Base-by-base conservation (phyloP, 768 basidiomycete genomes). In the Suillus cothurnatus region DNA sequence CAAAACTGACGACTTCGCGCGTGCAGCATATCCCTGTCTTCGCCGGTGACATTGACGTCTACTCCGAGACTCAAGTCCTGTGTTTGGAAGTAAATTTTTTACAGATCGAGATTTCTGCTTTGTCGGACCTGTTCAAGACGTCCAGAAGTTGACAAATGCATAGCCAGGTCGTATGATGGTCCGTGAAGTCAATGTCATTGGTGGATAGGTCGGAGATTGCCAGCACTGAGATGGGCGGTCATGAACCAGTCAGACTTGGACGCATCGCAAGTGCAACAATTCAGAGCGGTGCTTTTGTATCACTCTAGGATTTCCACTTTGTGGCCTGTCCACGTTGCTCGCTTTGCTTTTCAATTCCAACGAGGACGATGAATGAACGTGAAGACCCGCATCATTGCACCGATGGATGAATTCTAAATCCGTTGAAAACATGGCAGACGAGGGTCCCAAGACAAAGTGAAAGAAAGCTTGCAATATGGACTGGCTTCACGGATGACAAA, bases 21-120 rank as follows among this genome's bases (percentile, higher is more conserved):
- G 31, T 17, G 14, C 11, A 95, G 95, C 11, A 95, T 97, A 75
- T 97, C 94, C 12, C 92, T 92, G 72, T 97, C 95, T 61, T 81
- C 82, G 74, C 97, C 95, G 1, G 86, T 84, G 66, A 95, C 77
- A 73, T 97, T 95, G 64, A 95, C 91, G 73, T 96, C 85, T 61
- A 94, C 95, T 19, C 94, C 94, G n/a, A n/a, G n/a, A n/a, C n/a
- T n/a, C n/a, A n/a, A n/a, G n/a, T 34, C 38, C 14, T 88, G 68
- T 63, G 61, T 60, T 60, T 23, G 65, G 62, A 41, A 45, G 64
- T 34, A 21, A 31, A 28, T 23, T 31, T 52, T 31, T 15, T 38
- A 23, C 47, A 23, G 23, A 49, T 49, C n/a, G 17, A 58, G 17
- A 26, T 26, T n/a, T n/a, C n/a, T 17, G 15, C 15, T 8, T 23